phyloP scores from a whole-genome alignment of 352 stramenopile species.

The Pythium rishiriense region DNA sequence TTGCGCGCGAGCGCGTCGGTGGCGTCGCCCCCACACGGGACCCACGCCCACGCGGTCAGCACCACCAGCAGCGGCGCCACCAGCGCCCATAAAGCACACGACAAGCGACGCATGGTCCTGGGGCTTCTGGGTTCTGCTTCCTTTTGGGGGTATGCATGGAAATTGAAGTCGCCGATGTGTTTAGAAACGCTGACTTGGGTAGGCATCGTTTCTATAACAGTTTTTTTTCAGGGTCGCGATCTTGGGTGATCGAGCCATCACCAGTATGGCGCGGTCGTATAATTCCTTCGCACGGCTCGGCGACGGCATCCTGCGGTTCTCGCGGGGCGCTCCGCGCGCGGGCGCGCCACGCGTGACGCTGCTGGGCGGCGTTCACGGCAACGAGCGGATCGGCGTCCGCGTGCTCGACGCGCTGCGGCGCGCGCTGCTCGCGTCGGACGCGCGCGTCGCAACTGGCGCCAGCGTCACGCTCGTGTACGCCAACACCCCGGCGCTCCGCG shows the following conservation, averaged over 20 bases:
- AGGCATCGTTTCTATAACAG: constrained; percentile 14
- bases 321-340: constrained; percentile 7
- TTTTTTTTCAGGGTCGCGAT: not conserved
- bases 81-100: not conserved
- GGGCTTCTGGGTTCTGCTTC: not conserved
- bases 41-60: constrained; percentile 17
- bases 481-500: constrained; percentile 53
- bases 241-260: not conserved
- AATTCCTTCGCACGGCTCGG: constrained; percentile 41
- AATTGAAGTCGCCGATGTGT: constrained; percentile 6
- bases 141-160: not conserved
- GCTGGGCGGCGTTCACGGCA: constrained; percentile 70
- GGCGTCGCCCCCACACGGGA: not conserved
- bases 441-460: constrained; percentile 32
- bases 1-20: constrained; percentile 5
- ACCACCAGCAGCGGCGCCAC: constrained; percentile 6
- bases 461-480: constrained; percentile 65
- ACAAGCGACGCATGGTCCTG: not conserved
- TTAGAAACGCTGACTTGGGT: constrained; percentile 7
- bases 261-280: constrained; percentile 29
- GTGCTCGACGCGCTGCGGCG: constrained; percentile 63
- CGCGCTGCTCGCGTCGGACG: constrained; percentile 37
- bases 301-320: constrained; percentile 54
- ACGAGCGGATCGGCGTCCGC: constrained; percentile 68
- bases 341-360: constrained; percentile 52